Evolutionary conservation across 2,329 filamentous ascomycete species (phyloP).

Genomic region (Neonectria ditissima): DNA sequence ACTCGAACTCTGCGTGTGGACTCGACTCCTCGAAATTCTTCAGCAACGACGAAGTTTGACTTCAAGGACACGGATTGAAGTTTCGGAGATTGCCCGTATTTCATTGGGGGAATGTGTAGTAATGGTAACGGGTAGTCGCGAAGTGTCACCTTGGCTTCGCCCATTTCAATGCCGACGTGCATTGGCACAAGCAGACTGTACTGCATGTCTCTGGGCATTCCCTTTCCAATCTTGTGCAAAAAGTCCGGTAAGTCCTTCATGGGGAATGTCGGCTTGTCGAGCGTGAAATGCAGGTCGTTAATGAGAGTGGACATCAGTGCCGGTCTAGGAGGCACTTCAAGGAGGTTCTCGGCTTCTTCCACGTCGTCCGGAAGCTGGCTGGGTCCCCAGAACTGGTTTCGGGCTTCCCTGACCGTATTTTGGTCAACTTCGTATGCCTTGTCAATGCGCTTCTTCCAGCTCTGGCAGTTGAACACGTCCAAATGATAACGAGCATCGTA

Average conservation of each 20-base stretch:
- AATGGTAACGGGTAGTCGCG: constrained; percentile 95
- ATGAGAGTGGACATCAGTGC: constrained; percentile 84
- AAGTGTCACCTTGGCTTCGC: constrained; percentile 86
- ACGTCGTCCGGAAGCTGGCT: constrained; percentile 85
- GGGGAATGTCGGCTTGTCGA: constrained; percentile 95
- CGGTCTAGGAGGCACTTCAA: constrained; percentile 87
- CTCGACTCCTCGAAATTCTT: constrained; percentile 86
- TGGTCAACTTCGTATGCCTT: constrained; percentile 76
- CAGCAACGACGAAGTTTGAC: constrained; percentile 94
- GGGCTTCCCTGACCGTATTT: constrained; percentile 81
- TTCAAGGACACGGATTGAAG: constrained; percentile 85
- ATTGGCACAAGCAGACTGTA: constrained; percentile 92
- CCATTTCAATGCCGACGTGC: constrained; percentile 89
- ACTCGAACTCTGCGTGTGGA: constrained; percentile 85
- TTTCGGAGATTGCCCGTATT: constrained; percentile 81
- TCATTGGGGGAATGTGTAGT: constrained; percentile 87
- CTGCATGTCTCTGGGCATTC: constrained; percentile 91
- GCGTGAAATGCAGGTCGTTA: constrained; percentile 83
- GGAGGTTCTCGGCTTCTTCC: constrained; percentile 84
- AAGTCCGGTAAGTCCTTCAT: constrained; percentile 85
- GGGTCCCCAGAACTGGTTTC: constrained; percentile 82
- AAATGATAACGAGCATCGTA: constrained; percentile 82
- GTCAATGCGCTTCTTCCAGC: constrained; percentile 94
- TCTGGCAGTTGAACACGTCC: constrained; percentile 84
- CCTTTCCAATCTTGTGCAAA: constrained; percentile 91